These are phyloP conservation scores for Patellifolia procumbens DNA, from an alignment of 179 eudicot genomes.

Conservation along the genomic window DNA sequence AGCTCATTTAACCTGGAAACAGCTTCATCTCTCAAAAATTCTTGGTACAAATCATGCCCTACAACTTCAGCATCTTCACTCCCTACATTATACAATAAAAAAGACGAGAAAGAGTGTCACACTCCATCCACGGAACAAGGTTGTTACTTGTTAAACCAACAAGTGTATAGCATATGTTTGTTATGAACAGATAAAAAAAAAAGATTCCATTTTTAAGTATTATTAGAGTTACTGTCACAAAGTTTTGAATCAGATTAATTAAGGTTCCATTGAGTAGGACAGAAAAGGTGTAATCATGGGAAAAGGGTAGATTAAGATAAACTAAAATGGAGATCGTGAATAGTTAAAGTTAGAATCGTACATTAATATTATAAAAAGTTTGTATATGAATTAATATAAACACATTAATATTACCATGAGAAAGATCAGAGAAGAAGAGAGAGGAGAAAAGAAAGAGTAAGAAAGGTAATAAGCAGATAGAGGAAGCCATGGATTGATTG, in stretches of 20 bases:
- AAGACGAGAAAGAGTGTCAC: not conserved
- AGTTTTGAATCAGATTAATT: not conserved
- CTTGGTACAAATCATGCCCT: constrained; percentile 43
- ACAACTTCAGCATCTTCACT: constrained; percentile 35
- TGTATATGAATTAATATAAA: not conserved
- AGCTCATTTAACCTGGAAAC: constrained; percentile 72
- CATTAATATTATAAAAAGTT: not conserved
- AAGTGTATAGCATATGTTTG: not conserved
- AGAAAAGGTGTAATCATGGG: not conserved
- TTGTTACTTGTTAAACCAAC: not conserved
- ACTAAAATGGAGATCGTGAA: not conserved
- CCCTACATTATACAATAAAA: constrained; percentile 23
- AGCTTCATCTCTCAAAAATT: constrained; percentile 71
- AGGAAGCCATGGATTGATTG: constrained; percentile 22
- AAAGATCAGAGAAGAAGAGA: constrained; percentile 26
- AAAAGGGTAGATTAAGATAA: not conserved
- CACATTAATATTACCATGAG: constrained; percentile 41
- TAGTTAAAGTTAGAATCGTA: not conserved
- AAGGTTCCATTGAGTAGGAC: too few relatives aligned
- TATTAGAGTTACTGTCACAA: not conserved
- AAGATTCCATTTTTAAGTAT: not conserved
- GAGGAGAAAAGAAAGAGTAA: constrained; percentile 31
- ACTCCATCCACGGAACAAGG: not conserved
- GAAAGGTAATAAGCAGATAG: constrained; percentile 31
- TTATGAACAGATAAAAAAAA: not conserved